Conservation (phyloP, 108 stramenopile genomes). For the Craspedostauros australis region DNA sequence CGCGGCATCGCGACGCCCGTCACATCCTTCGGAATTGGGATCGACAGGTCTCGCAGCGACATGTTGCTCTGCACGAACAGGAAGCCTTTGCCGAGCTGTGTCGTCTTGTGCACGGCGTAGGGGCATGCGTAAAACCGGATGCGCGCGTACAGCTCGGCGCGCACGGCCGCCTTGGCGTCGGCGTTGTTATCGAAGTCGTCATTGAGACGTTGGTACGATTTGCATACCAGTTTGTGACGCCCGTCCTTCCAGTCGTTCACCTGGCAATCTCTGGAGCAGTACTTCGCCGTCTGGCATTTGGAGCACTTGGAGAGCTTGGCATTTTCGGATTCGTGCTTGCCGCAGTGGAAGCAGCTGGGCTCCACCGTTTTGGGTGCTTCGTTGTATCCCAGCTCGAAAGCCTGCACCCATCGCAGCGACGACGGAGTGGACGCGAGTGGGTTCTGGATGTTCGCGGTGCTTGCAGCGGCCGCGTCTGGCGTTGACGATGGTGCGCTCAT, state of each 20-base stretch:
- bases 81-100: constrained; percentile 58
- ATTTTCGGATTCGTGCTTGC: constrained; percentile 6
- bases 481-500: no score
- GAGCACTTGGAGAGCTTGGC: constrained; percentile 32
- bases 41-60: constrained; percentile 61
- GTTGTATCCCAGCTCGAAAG: constrained; percentile 66
- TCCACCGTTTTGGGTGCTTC: constrained; percentile 8
- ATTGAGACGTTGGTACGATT: constrained; percentile 55
- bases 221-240: constrained; percentile 65
- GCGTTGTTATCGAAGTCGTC: constrained; percentile 38
- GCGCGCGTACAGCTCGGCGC: constrained; percentile 55
- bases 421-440: constrained; percentile 14
- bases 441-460: no score
- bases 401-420: constrained; percentile 40
- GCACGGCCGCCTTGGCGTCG: constrained; percentile 40
- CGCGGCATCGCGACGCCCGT: constrained; percentile 6
- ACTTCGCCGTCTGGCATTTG: constrained; percentile 62
- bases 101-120: constrained; percentile 54
- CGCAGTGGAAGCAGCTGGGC: constrained; percentile 77
- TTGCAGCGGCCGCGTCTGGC: no score
- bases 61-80: constrained; percentile 70
- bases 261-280: constrained; percentile 75
- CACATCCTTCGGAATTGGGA: constrained; percentile 39
- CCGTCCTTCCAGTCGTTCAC: constrained; percentile 68
- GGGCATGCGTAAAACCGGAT: constrained; percentile 80